Conservation (phyloP, 805 yeast genomes). For the Jamesozyma lodderae region DNA sequence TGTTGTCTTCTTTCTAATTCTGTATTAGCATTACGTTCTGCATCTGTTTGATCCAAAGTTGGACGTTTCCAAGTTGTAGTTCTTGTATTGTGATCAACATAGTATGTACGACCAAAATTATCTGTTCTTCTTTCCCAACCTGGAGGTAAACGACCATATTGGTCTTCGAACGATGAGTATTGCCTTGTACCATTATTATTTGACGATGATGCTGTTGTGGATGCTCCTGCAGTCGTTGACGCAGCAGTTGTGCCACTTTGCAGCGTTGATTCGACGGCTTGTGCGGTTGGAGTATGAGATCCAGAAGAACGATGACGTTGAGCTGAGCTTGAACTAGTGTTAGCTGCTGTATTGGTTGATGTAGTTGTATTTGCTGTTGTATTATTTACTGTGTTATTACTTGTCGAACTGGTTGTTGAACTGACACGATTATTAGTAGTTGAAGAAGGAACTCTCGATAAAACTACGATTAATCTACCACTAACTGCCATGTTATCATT, state of each 20-base stretch:
- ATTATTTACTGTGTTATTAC: slow-evolving; percentile 11
- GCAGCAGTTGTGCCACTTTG: slow-evolving; percentile 19
- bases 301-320: slow-evolving; percentile 4
- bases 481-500: slow-evolving; percentile 89
- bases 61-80: slow-evolving; percentile 99
- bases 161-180: slow-evolving; percentile 93
- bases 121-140: slow-evolving; percentile 99
- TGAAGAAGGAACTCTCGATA: slow-evolving; percentile 38
- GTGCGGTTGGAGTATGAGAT: slow-evolving; percentile 19
- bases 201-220: slow-evolving; percentile 2
- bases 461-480: slow-evolving; percentile 78
- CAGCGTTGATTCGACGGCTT: slow-evolving; percentile 25
- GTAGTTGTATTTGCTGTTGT: slow-evolving; percentile 5
- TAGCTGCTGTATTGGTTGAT: slow-evolving; percentile 5
- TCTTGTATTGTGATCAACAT: slow-evolving; percentile 95
- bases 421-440: slow-evolving; percentile 4
- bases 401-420: slow-evolving; percentile 20
- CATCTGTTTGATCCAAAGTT: slow-evolving; percentile 65
- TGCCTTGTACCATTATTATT: slow-evolving; percentile 36
- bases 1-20: slow-evolving; percentile 89
- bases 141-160: slow-evolving; percentile 89
- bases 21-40: slow-evolving; percentile 55
- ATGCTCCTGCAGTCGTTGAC: slow-evolving; percentile 10
- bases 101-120: slow-evolving; percentile 93
- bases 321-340: slow-evolving; percentile 9